phyloP scores from a whole-genome alignment of 352 stramenopile species.

The Blastocystis hominis region DNA sequence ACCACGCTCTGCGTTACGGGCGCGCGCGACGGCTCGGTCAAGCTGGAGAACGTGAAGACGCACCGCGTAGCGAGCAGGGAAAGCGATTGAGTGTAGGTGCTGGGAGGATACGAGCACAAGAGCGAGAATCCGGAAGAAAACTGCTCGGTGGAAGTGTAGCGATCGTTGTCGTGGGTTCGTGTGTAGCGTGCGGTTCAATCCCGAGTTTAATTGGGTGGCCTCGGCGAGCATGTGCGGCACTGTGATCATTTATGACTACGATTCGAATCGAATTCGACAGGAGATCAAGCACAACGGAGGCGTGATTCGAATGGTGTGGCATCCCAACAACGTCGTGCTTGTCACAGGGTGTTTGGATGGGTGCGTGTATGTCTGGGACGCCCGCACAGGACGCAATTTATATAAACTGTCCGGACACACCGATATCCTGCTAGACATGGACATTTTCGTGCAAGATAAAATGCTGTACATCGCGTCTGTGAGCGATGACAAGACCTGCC shows the following conservation, averaged over 20 bases:
- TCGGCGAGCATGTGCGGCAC: constrained; percentile 42
- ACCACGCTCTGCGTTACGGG: not conserved
- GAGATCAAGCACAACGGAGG: constrained; percentile 39
- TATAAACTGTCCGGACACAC: constrained; percentile 36
- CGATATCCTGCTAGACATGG: constrained; percentile 43
- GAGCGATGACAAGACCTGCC: constrained; percentile 43
- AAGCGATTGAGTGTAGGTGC: not conserved
- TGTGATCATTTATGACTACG: constrained; percentile 45
- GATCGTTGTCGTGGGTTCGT: not conserved
- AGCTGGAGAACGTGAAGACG: constrained; percentile 40
- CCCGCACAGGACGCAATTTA: not conserved
- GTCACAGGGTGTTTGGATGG: constrained; percentile 49
- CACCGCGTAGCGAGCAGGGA: not conserved
- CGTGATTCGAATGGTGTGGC: constrained; percentile 23
- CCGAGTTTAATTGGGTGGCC: constrained; percentile 43
- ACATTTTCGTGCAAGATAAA: constrained; percentile 30
- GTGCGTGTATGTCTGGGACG: constrained; percentile 48
- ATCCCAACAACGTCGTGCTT: constrained; percentile 27
- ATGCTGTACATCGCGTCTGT: constrained; percentile 44
- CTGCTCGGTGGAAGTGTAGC: constrained; percentile 17
- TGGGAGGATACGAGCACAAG: constrained; percentile 20
- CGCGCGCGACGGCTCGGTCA: constrained; percentile 38
- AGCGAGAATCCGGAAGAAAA: not conserved
- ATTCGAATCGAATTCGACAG: constrained; percentile 22
- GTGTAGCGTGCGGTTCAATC: constrained; percentile 11